Conservation (phyloP, 768 basidiomycete genomes). For the Tulasnella sp. region DNA sequence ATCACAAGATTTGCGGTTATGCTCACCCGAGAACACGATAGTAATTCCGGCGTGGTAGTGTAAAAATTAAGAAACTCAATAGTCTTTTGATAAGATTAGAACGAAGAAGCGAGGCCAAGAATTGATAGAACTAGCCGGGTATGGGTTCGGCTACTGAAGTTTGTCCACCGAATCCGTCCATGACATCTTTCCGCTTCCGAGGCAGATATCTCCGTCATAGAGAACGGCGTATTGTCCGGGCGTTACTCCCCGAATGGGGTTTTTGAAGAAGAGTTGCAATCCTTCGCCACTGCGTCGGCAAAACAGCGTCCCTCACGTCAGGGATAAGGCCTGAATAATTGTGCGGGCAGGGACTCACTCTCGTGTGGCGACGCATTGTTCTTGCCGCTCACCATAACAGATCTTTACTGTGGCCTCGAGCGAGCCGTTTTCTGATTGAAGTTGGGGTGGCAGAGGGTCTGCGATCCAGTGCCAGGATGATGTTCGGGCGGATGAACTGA, state of each 20-base stretch:
- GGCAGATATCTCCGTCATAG: slow-evolving; percentile 71
- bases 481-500: slow-evolving; percentile 40
- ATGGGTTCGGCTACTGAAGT: not conserved
- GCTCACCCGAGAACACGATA: no score
- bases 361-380: slow-evolving; percentile 46
- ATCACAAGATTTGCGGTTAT: no score
- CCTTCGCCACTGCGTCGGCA: slow-evolving; percentile 13
- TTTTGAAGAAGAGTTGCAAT: slow-evolving; percentile 50
- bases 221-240: slow-evolving; percentile 77
- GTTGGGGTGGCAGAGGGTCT: slow-evolving; percentile 42
- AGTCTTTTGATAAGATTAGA: not conserved
- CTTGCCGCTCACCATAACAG: slow-evolving; percentile 42
- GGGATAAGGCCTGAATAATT: slow-evolving; percentile 34
- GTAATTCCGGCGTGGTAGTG: no score
- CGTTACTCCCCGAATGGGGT: slow-evolving; percentile 63
- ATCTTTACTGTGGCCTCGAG: not conserved
- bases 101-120: not conserved
- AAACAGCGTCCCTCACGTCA: slow-evolving; percentile 33
- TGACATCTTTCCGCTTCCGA: slow-evolving; percentile 74
- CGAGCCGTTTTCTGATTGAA: not conserved
- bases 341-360: slow-evolving; percentile 6
- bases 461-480: slow-evolving; percentile 74
- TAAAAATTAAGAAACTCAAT: no score
- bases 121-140: not conserved
- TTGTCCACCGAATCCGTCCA: slow-evolving; percentile 28